phyloP scores from a whole-genome alignment of 2,329 filamentous ascomycete genomes.

The Leptographium galeiforme region DNA sequence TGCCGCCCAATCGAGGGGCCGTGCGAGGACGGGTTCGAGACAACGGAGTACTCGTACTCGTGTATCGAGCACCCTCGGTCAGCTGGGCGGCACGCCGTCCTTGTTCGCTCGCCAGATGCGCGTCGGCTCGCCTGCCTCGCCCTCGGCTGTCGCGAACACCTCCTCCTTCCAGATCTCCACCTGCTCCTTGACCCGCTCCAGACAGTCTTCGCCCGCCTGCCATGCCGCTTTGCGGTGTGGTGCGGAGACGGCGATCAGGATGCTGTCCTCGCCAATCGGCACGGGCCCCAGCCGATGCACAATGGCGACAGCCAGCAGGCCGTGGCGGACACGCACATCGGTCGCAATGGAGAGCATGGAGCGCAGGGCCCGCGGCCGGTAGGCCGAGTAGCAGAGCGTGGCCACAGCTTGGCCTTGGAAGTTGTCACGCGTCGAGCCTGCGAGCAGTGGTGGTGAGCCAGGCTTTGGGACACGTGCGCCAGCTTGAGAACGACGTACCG shows the following conservation, averaged over 20 bases:
- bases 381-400: slow-evolving; percentile 63
- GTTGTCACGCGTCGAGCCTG: slow-evolving; percentile 64
- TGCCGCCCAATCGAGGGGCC: too few species aligned
- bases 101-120: slow-evolving; percentile 76
- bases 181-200: slow-evolving; percentile 72
- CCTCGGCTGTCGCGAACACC: slow-evolving; percentile 46
- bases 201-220: slow-evolving; percentile 74
- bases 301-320: slow-evolving; percentile 61
- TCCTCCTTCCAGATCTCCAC: slow-evolving; percentile 97
- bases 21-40: too few species aligned
- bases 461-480: background rate
- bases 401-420: slow-evolving; percentile 61
- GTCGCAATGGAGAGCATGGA: slow-evolving; percentile 54
- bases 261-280: slow-evolving; percentile 84
- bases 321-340: slow-evolving; percentile 44
- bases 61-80: too few species aligned
- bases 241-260: slow-evolving; percentile 74
- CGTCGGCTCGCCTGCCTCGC: slow-evolving; percentile 32
- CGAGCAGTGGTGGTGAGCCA: background rate
- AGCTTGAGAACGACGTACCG: slow-evolving; percentile 27
- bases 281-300: slow-evolving; percentile 76
- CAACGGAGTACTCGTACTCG: too few species aligned
- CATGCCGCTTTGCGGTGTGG: slow-evolving; percentile 77
- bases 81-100: background rate
- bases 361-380: slow-evolving; percentile 54